These are phyloP conservation scores for Boletus fagicola DNA, from an alignment of 768 basidiomycete species.

Conservation along the genomic window DNA sequence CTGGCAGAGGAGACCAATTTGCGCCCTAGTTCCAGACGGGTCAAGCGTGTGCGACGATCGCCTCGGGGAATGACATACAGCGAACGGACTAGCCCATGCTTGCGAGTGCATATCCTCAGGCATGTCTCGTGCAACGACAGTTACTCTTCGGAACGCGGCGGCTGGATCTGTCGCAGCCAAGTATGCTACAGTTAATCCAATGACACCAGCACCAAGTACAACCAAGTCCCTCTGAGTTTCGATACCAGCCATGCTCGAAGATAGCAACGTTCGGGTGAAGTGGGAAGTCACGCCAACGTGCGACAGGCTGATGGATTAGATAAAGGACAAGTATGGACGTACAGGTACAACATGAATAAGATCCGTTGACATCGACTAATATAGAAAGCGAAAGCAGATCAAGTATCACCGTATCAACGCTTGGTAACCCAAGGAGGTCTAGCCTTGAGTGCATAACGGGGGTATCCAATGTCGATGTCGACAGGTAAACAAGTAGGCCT, in stretches of 20 bases:
- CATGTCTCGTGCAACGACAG: conserved; percentile 39
- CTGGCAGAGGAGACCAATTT: conserved; percentile 45
- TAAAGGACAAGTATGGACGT: not conserved
- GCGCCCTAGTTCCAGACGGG: conserved; percentile 37
- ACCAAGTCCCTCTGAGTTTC: conserved; percentile 23
- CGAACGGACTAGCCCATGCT: conserved; percentile 51
- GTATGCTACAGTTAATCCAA: conserved; percentile 40
- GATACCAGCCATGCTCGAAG: conserved; percentile 12
- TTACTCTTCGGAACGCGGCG: conserved; percentile 21
- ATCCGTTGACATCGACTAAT: not conserved
- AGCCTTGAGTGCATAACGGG: not conserved
- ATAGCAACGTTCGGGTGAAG: not conserved
- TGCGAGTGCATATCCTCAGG: conserved; percentile 39
- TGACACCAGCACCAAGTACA: conserved; percentile 40
- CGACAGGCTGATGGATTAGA: not conserved
- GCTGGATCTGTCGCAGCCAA: conserved; percentile 25
- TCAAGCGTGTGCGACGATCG: not conserved
- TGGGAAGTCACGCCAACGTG: not conserved
- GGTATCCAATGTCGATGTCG: not conserved
- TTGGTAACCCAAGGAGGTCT: not conserved
- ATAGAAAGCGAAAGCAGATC: not conserved
- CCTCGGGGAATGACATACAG: conserved; percentile 31
- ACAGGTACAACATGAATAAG: not conserved
- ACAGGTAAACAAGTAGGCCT: not conserved
- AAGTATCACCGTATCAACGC: not conserved